Evolutionary conservation across 2,329 filamentous ascomycete species (phyloP).

Genomic region (Leptosphaerulina australis): DNA sequence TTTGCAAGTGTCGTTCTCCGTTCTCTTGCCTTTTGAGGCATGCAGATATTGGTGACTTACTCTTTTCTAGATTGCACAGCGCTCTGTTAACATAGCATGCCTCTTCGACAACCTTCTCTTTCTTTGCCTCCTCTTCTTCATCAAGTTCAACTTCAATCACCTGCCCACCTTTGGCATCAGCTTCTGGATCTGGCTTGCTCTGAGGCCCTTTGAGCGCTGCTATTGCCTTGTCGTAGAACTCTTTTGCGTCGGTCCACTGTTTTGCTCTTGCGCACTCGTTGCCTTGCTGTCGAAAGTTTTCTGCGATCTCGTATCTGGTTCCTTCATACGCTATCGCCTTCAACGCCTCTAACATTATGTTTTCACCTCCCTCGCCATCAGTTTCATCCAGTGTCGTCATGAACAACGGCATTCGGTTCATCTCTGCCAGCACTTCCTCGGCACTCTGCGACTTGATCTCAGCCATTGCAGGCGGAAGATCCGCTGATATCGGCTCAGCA

Average conservation of each 20-base stretch:
- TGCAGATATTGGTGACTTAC: conserved; percentile 50
- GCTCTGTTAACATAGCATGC: conserved; percentile 85
- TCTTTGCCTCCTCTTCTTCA: conserved; percentile 63
- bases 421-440: conserved; percentile 66
- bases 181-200: conserved; percentile 48
- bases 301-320: conserved; percentile 78
- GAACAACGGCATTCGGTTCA: conserved; percentile 82
- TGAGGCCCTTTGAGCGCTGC: conserved; percentile 69
- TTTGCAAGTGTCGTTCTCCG: background rate
- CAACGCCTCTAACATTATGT: conserved; percentile 82
- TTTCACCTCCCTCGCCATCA: conserved; percentile 69
- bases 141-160: conserved; percentile 59
- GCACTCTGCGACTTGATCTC: conserved; percentile 61
- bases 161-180: conserved; percentile 46
- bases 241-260: conserved; percentile 80
- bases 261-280: conserved; percentile 83
- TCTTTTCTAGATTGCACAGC: conserved; percentile 83
- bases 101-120: conserved; percentile 72
- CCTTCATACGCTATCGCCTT: conserved; percentile 93
- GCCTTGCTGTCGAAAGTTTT: conserved; percentile 87
- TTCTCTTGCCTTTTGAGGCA: background rate
- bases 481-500: conserved; percentile 38
- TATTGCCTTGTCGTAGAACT: conserved; percentile 91
- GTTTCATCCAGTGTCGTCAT: conserved; percentile 85
- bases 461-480: conserved; percentile 65